phyloP scores from a whole-genome alignment of 768 basidiomycete genomes.

The Boletus edulis region DNA sequence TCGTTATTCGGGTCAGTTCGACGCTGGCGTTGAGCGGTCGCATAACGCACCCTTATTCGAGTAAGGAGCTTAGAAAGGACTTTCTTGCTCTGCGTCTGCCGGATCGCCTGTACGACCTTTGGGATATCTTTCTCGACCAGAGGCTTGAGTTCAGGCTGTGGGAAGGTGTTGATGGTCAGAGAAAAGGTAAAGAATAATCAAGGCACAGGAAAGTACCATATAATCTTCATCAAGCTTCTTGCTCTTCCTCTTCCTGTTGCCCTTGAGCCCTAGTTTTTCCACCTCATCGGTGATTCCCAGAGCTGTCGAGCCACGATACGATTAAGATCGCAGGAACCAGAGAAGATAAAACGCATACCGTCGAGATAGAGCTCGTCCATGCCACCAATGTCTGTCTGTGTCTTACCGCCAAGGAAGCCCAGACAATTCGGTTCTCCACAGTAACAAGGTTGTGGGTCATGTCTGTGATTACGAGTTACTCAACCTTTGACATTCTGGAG shows the following conservation, averaged over 20 bases:
- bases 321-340: neutral
- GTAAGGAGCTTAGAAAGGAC: slow-evolving; percentile 81
- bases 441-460: slow-evolving; percentile 92
- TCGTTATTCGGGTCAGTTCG: neutral
- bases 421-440: slow-evolving; percentile 96
- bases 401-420: slow-evolving; percentile 96
- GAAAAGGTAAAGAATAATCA: neutral
- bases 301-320: slow-evolving; percentile 42
- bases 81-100: slow-evolving; percentile 81
- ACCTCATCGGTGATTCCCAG: slow-evolving; percentile 93
- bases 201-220: slow-evolving; percentile 47
- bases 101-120: slow-evolving; percentile 87
- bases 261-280: slow-evolving; percentile 79
- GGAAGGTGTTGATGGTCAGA: neutral
- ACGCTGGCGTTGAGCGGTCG: neutral
- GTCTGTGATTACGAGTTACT: slow-evolving; percentile 42
- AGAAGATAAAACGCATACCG: slow-evolving; percentile 43
- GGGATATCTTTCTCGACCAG: slow-evolving; percentile 79
- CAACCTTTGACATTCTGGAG: neutral
- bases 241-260: slow-evolving; percentile 83
- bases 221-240: slow-evolving; percentile 96
- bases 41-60: slow-evolving; percentile 68
- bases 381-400: slow-evolving; percentile 90
- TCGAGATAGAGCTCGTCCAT: slow-evolving; percentile 97
- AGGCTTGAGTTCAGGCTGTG: slow-evolving; percentile 74